Evolutionary conservation across 257 asterid species (phyloP), one percentile per base, ranked within the genome.

Genomic region (Jasminum sambac): DNA sequence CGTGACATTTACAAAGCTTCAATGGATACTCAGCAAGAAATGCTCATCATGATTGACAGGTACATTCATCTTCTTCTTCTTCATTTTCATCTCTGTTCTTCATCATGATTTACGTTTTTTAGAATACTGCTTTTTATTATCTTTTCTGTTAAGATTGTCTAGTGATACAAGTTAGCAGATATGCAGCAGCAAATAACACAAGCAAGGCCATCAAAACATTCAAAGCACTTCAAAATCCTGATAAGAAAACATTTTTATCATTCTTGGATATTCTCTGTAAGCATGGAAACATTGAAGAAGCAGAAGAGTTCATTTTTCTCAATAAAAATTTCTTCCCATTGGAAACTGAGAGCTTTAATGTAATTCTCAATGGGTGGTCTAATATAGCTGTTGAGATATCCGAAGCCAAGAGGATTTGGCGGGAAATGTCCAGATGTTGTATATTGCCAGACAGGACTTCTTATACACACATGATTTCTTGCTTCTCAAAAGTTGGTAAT

Each of bases 371-470:
- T 24, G 96, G 95, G 62, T 94, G 98, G 99, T 94, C 96, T 44
- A 85, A 88, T 77, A 72, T 86, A 69, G 71, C 80, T 16, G 73
- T 76, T 2, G 99, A 94, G 77, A 74, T 89, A 78, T 64, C 58
- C 19, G 93, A 91, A 84, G 91, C 97, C 82, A 94, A 91, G 83
- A 84, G 99, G 75, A 72, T 94, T 58, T 94, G 99, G 99, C 83
- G 96, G 46, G 98, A 91, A 76, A 86, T 94, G 99, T 84, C 98
- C 61, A 94, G 84, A 77, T 84, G 82, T 72, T 94, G 99, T 46
- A 85, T 89, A 52, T 79, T 81, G 72, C 96, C 99, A 7, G 76
- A 94, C 34, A 87, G 75, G 77, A 76, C 79, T 52, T 88, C 99
- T 37, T 94, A 88, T 62, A 69, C 84, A 8, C 89, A 85, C 85